Evolutionary conservation across 2,329 filamentous ascomycete genomes (phyloP), one percentile per base, ranked within the genome.

Genomic region (Phoma sp.): DNA sequence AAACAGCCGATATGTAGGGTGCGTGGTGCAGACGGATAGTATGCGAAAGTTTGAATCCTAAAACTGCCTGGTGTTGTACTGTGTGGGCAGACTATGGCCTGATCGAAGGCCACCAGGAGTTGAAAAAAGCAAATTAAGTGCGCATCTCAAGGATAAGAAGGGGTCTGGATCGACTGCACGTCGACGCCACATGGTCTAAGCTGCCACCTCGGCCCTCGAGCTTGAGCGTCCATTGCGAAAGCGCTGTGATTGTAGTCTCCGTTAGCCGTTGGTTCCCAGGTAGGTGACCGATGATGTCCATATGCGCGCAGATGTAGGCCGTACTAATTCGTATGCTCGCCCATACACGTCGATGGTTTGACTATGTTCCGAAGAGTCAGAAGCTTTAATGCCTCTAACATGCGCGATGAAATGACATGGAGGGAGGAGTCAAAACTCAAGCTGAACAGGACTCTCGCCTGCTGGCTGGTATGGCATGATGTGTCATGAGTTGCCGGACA

Each of bases 61-160:
- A 24, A 19, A 8, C n/a, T 6, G 9, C 9, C 2, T 10, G 19
- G 10, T 38, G 3, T 15, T 2, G 17, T 24, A n/a, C 45, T 13
- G 8, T 35, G 13, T 55, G 44, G 38, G 35, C 45, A 49, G 29
- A 45, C 29, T 12, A 19, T 55, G 52, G 40, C 24, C 52, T 50
- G 45, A 55, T 40, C 27, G 22, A 35, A 45, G 40, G 46, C 40
- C 15, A 46, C 32, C 40, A 43, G 35, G 29, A 32, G 27, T 36
- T 25, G 29, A 39, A 43, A 55, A 51, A 55, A 55, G 46, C 41
- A 55, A 51, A 33, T 19, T 43, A 27, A 43, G 31, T 35, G 36
- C 41, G 43, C 32, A 19, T 19, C 9, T 44, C 36, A 15, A 38
- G 8, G 29, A 10, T 19, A 22, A 17, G 17, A 19, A 10, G 21